Evolutionary conservation across 164 flowering plant species (phyloP).

Genomic region (Piper longum): DNA sequence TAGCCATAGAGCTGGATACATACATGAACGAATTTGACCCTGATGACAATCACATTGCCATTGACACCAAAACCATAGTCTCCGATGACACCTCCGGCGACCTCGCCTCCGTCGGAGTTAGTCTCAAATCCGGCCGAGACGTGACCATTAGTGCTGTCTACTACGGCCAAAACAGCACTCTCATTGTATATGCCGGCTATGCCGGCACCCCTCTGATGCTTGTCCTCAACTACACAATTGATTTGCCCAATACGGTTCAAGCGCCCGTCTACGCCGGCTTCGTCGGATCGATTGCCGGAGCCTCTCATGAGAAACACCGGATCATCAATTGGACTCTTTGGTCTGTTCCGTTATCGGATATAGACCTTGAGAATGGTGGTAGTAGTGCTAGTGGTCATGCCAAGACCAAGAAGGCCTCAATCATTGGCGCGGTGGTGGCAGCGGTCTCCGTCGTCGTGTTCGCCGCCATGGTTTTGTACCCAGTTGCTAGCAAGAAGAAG

Average conservation of each 20-base stretch:
- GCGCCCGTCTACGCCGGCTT: constrained; percentile 76
- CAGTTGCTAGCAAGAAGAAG: not conserved
- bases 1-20: constrained; percentile 47
- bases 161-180: constrained; percentile 16
- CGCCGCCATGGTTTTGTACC: not conserved
- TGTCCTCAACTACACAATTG: constrained; percentile 30
- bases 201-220: constrained; percentile 31
- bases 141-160: constrained; percentile 59
- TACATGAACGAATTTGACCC: constrained; percentile 38
- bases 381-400: not conserved
- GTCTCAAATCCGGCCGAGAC: constrained; percentile 33
- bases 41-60: constrained; percentile 51
- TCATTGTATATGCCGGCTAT: constrained; percentile 39
- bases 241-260: constrained; percentile 6
- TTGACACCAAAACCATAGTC: constrained; percentile 26
- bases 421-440: constrained; percentile 5
- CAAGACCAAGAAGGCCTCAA: constrained; percentile 24
- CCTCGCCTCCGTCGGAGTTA: constrained; percentile 25
- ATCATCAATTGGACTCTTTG: constrained; percentile 35
- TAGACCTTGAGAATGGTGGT: not conserved
- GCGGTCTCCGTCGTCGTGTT: constrained; percentile 20
- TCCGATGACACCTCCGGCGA: constrained; percentile 45
- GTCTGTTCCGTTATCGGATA: constrained; percentile 15
- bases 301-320: constrained; percentile 28
- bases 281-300: constrained; percentile 48